Conservation (phyloP, 768 basidiomycete species). For the Rhodotorula toruloides region DNA sequence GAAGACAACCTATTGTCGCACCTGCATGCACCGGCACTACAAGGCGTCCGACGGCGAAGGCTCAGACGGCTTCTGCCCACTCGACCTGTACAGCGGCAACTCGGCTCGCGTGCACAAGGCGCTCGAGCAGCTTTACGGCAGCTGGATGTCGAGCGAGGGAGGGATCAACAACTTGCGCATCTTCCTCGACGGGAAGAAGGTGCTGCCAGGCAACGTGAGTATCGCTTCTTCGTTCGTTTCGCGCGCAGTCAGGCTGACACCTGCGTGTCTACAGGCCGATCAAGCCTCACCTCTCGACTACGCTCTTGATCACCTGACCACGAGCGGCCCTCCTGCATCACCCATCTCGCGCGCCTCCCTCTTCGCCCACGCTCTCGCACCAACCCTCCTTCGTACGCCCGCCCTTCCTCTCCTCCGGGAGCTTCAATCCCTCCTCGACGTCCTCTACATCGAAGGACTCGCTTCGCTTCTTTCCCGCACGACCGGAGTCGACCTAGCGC, state of each 20-base stretch:
- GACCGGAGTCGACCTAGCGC: not conserved
- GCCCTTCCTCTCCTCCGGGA: conserved; percentile 56
- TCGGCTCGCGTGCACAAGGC: conserved; percentile 60
- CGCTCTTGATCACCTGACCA: not conserved
- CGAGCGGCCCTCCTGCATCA: not conserved
- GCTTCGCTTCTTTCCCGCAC: conserved; percentile 44
- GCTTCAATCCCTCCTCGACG: conserved; percentile 72
- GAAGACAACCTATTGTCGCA: conserved; percentile 75
- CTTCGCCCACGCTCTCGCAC: conserved; percentile 54
- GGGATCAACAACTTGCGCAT: conserved; percentile 74
- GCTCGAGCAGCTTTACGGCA: conserved; percentile 63
- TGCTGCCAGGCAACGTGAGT: conserved; percentile 5
- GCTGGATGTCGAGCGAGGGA: conserved; percentile 64
- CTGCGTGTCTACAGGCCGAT: not conserved
- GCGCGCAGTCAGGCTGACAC: too few relatives aligned
- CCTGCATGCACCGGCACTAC: conserved; percentile 77
- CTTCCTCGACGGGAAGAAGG: conserved; percentile 59
- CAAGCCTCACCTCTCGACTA: too few relatives aligned
- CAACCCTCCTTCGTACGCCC: conserved; percentile 54
- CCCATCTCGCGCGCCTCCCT: not conserved
- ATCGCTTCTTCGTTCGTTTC: not conserved
- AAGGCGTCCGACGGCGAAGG: conserved; percentile 42
- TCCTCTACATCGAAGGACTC: conserved; percentile 79
- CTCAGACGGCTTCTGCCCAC: conserved; percentile 63
- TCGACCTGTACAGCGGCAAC: conserved; percentile 80